Base-by-base conservation (phyloP, 176 grass and related monocot genomes). In the Hordeum marinum region DNA sequence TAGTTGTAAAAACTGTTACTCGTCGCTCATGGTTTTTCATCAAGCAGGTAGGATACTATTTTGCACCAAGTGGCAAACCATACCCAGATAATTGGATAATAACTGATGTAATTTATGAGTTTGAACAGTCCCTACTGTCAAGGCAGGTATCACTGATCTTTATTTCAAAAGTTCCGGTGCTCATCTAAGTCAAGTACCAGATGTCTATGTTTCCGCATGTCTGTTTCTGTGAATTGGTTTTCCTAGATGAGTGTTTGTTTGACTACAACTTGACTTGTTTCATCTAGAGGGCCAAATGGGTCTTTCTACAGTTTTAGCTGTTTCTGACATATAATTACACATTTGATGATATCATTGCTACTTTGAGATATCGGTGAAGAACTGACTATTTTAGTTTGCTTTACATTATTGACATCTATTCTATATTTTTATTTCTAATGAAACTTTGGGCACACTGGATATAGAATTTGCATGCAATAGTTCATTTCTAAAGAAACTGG, bases 51-150 rank as follows among this genome's bases (percentile, higher is more conserved):
- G 93, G 96, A 87, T 98, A 98, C 79, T 98, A 95, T 79, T 98
- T 95, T 85, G 96, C 96, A 63, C 96, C 96, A 78, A 98, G 93
- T 80, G 91, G 93, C 60, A 98, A 98, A 86, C 93, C 96, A 77
- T 95, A 95, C 83, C 93, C 96, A 85, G 96, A 98, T 88, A 98
- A 95, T 80, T 98, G 96, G 96, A 89, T 98, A 72, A 92, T 95
- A 83, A 98, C 93, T 79, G 95, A 98, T 90, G 18, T 95, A n/a
- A 90, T 98, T 80, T 98, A 95, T 87, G 96, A 95, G 91, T 90
- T 86, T 87, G 89, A 98, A 68, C 93, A 85, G 24, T 82, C 96
- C 24, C 83, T 98, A 77, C 63, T 98, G 58, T 98, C 96, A 87
- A 98, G 95, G 93, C 85, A 98, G 91, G 95, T 98, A 84, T 78